Base-by-base conservation (phyloP, 805 yeast species). In the Danielia reshetovae region DNA sequence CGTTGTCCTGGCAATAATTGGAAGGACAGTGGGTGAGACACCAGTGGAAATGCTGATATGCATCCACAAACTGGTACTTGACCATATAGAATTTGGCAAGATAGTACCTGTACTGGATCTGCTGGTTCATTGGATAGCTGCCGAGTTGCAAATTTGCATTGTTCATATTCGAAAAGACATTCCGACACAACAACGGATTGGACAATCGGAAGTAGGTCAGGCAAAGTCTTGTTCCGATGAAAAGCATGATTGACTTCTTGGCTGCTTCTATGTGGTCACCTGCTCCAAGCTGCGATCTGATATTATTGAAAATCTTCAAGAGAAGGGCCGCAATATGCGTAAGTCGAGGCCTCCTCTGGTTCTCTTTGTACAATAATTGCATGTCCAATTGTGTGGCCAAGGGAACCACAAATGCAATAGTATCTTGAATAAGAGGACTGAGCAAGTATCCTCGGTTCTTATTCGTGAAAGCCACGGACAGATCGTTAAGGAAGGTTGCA, bases 121-220 rank as follows among this genome's bases (percentile, higher is more conserved):
- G 68, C 42, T 75, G 75, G 12, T 66, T 54, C 27, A 48, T 60
- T 3, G 66, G 51, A 26, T 68, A 75, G n/a, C 60, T 53, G 3
- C 43, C 43, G 34, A 68, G 66, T 25, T 61, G 64, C 25, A 78
- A 56, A 16, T 62, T 59, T 13, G 79, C 64, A 30, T 74, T 73
- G 45, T 72, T 75, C 62, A 79, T 71, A 51, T 78, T 79, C 22
- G 80, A 69, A 48, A 77, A 77, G 25, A 79, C 76, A 45, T 79
- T 77, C 23, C 77, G 68, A 54, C 85, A 79, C 12, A 77, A 56
- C 44, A 77, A 60, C 5, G 83, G 81, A 19, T 72, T 75, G 19
- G 65, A 71, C 15, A 79, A 68, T 25, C 54, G 59, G 49, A 75
- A 79, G 52, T 81, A 81, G 5, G 75, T 57, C 36, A 72, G 66